Percentiles rank a stretch among this genome's conserved stretches.
Conservation (phyloP, 2,329 filamentous ascomycete genomes). For the Fusarium metavorans region DNA sequence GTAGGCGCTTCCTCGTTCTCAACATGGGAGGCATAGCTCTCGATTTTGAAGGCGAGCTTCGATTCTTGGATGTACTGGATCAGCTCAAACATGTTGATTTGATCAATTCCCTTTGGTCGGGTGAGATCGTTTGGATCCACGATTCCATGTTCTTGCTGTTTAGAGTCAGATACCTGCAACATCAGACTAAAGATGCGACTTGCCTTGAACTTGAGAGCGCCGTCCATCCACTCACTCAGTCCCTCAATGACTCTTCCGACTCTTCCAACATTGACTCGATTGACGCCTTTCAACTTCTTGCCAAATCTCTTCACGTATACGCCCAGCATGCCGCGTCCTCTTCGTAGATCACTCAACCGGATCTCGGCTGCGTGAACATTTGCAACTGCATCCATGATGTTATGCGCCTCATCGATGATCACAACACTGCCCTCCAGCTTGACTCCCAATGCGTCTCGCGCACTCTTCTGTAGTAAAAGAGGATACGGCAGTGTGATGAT, state of each 20-base stretch:
- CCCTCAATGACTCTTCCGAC: conserved; percentile 86
- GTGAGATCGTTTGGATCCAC: conserved; percentile 80
- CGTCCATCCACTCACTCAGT: conserved; percentile 75
- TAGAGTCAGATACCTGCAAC: not conserved
- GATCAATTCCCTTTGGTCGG: conserved; percentile 87
- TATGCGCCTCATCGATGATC: conserved; percentile 98
- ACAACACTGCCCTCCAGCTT: conserved; percentile 89
- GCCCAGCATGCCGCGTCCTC: conserved; percentile 80
- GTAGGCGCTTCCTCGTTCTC: conserved; percentile 59
- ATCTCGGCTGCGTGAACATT: conserved; percentile 87
- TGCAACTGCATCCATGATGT: conserved; percentile 94
- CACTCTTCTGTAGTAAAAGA: conserved; percentile 85
- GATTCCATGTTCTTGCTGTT: conserved; percentile 68
- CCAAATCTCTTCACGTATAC: conserved; percentile 90
- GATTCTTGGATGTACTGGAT: conserved; percentile 90
- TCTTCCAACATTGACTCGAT: conserved; percentile 91
- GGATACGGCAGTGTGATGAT: conserved; percentile 95
- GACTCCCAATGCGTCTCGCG: conserved; percentile 87
- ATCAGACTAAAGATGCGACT: not conserved
- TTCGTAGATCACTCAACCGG: conserved; percentile 77
- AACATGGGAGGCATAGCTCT: conserved; percentile 81
- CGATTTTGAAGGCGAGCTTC: conserved; percentile 93
- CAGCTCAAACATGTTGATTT: conserved; percentile 93
- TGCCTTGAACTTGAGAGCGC: conserved; percentile 62
- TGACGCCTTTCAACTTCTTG: conserved; percentile 88